Conservation (phyloP, 257 asterid species). For the Rehmannia glutinosa region DNA sequence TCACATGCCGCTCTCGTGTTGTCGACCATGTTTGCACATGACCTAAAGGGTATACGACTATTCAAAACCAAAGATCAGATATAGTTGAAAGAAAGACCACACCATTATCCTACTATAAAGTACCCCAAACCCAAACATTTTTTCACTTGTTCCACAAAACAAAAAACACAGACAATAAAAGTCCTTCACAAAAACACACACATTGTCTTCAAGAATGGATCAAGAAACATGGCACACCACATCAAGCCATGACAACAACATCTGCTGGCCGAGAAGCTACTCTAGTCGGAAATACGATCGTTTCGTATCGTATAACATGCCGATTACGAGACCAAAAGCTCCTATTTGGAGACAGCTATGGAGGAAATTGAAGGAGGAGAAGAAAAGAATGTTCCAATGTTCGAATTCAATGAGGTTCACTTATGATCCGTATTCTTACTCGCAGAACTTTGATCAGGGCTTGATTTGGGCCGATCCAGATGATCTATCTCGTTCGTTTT, state of each 20-base stretch:
- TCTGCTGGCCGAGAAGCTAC: conserved; percentile 33
- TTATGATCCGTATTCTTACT: conserved; percentile 62
- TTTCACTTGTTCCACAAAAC: neutral
- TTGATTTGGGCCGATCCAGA: conserved; percentile 36
- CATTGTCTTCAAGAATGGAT: conserved; percentile 25
- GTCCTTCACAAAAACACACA: neutral
- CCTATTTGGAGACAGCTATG: conserved; percentile 56
- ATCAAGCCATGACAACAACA: conserved; percentile 19
- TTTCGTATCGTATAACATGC: conserved; percentile 19
- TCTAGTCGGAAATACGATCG: conserved; percentile 33
- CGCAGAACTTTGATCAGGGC: conserved; percentile 70
- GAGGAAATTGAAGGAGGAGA: conserved; percentile 72
- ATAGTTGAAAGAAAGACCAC: neutral
- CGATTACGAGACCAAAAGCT: conserved; percentile 21
- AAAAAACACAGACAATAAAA: too few species aligned
- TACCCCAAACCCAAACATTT: conserved; percentile 16
- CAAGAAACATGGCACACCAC: conserved; percentile 30
- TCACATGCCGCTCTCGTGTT: conserved; percentile 1
- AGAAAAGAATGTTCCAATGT: conserved; percentile 34
- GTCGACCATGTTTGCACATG: conserved; percentile 10
- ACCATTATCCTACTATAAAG: conserved; percentile 13
- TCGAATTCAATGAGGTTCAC: conserved; percentile 51
- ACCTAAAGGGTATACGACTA: neutral
- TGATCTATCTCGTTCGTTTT: conserved; percentile 61
- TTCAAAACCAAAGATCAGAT: neutral